phyloP scores from a whole-genome alignment of 805 yeast species.

The Metschnikowia peoriensis region DNA sequence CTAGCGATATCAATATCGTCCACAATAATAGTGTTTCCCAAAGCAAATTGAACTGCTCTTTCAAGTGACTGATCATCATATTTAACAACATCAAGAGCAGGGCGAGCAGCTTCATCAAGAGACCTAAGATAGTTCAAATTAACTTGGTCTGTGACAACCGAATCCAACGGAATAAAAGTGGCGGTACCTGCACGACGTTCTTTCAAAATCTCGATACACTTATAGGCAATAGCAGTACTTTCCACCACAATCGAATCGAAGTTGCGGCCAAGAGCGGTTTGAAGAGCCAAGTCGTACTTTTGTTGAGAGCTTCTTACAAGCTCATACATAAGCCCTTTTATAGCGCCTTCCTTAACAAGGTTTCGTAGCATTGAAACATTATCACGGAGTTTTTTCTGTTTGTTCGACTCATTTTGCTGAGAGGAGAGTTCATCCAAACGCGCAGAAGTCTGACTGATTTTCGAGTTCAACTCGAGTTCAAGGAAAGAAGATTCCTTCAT shows the following conservation, averaged over 20 bases:
- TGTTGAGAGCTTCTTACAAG: conserved; percentile 73
- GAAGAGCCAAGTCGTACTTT: conserved; percentile 70
- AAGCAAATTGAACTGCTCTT: conserved; percentile 74
- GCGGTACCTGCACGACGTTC: conserved; percentile 84
- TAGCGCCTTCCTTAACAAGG: conserved; percentile 71
- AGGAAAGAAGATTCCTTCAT: conserved; percentile 40
- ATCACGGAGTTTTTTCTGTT: conserved; percentile 69
- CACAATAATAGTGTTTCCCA: conserved; percentile 78
- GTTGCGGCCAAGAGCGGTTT: conserved; percentile 73
- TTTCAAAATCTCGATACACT: conserved; percentile 75
- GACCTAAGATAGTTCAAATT: conserved; percentile 55
- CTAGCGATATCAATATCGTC: conserved; percentile 70
- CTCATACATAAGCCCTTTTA: conserved; percentile 77
- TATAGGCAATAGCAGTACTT: conserved; percentile 60
- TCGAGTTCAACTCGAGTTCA: conserved; percentile 62
- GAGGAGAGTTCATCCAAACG: conserved; percentile 74
- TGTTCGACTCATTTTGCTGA: conserved; percentile 68
- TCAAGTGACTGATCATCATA: conserved; percentile 64
- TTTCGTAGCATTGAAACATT: conserved; percentile 67
- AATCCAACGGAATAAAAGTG: conserved; percentile 84
- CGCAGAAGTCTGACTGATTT: conserved; percentile 56
- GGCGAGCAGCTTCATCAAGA: conserved; percentile 52
- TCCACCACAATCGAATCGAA: conserved; percentile 86
- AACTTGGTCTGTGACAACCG: conserved; percentile 54
- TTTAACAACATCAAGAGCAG: conserved; percentile 72